These are phyloP conservation scores for Zygoascus hellenicus DNA, from an alignment of 1,139 yeast species.

Conservation along the genomic window DNA sequence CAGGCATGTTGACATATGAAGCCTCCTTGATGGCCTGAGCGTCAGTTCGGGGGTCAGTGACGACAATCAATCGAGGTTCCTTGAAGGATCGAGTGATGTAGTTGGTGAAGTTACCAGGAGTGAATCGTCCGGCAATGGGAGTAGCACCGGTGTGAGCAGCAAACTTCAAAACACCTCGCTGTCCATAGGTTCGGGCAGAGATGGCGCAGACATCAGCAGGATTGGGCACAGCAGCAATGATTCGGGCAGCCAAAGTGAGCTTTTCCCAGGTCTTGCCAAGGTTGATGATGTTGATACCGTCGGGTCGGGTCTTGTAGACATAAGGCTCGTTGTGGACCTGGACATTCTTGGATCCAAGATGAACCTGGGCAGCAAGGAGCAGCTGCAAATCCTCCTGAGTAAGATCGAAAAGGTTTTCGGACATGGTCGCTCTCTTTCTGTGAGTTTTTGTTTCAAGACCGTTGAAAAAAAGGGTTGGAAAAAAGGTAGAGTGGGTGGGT, in stretches of 20 bases:
- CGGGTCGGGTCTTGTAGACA: constrained; percentile 99
- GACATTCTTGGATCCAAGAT: constrained; percentile 99
- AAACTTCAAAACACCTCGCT: constrained; percentile 99
- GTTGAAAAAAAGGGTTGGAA: constrained; percentile 7
- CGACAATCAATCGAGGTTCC: constrained; percentile 99
- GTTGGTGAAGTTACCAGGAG: constrained; percentile 99
- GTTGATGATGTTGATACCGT: constrained; percentile 98
- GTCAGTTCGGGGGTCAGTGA: constrained; percentile 99
- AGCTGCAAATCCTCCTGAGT: constrained; percentile 99
- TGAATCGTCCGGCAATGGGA: constrained; percentile 99
- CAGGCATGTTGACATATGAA: constrained; percentile 99
- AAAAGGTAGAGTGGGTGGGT: constrained; percentile 7
- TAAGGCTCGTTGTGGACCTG: constrained; percentile 99
- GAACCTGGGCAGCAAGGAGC: constrained; percentile 99
- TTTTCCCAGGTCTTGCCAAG: constrained; percentile 99
- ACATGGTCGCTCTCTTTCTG: constrained; percentile 41
- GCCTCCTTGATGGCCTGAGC: constrained; percentile 99
- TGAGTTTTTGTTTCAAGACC: constrained; percentile 2
- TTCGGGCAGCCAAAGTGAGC: constrained; percentile 99
- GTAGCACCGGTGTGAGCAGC: constrained; percentile 99
- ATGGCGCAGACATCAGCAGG: constrained; percentile 98
- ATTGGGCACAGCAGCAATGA: constrained; percentile 99
- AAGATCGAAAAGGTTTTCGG: constrained; percentile 73
- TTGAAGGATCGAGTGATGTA: constrained; percentile 99
- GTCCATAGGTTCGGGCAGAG: constrained; percentile 99